A percentile compares a stretch with the other conserved stretches of the same genome.
phyloP scores from a whole-genome alignment of 179 eudicot species.

The Drosera spatulata region DNA sequence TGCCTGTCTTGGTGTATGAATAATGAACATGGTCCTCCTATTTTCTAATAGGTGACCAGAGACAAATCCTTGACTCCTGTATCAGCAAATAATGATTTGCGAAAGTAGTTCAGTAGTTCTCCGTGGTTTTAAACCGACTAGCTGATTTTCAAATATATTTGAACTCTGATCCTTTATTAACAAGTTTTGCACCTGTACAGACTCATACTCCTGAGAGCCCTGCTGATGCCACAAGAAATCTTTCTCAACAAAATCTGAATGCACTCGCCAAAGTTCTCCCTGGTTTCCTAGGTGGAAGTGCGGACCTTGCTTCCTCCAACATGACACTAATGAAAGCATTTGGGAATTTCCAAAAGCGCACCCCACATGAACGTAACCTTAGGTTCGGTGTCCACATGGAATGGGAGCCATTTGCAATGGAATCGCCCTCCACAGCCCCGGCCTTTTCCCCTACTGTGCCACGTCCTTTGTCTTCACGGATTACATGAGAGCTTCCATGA shows the following conservation, averaged over 20 bases:
- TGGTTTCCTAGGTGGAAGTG: slow-evolving; percentile 91
- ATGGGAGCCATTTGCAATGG: slow-evolving; percentile 98
- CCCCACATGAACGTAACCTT: slow-evolving; percentile 86
- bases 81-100: too few relatives aligned
- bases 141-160: too few relatives aligned
- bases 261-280: slow-evolving; percentile 46
- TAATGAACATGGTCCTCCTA: too few relatives aligned
- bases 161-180: slow-evolving; percentile 7
- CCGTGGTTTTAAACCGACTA: too few relatives aligned
- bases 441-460: slow-evolving; percentile 88
- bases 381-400: slow-evolving; percentile 88
- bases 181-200: slow-evolving; percentile 10
- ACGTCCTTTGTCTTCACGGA: slow-evolving; percentile 98
- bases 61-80: too few relatives aligned
- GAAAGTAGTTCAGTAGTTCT: too few relatives aligned
- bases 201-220: slow-evolving; percentile 42
- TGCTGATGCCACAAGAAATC: slow-evolving; percentile 53
- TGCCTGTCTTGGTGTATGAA: too few relatives aligned
- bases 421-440: slow-evolving; percentile 84
- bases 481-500: slow-evolving; percentile 95
- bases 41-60: too few relatives aligned
- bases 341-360: slow-evolving; percentile 89
- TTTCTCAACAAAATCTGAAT: slow-evolving; percentile 40
- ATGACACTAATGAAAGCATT: slow-evolving; percentile 88
- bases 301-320: slow-evolving; percentile 98